These are phyloP conservation scores for Isatis lusitanica DNA, from an alignment of 441 rosid species.

Conservation along the genomic window DNA sequence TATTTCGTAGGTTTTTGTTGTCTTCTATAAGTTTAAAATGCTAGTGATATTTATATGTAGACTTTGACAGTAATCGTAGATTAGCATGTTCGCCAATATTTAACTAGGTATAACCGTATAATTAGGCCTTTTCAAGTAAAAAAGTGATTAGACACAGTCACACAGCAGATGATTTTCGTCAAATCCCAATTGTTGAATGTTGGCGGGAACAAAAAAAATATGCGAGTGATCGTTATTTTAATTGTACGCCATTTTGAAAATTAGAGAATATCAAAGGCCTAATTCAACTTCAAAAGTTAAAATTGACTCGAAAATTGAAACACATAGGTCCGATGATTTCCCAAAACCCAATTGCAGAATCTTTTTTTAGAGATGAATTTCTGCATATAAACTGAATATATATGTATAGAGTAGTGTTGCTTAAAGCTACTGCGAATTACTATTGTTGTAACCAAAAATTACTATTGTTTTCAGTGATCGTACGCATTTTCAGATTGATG, in stretches of 20 bases:
- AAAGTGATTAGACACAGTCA: neutral
- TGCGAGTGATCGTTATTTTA: neutral
- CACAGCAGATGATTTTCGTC: neutral
- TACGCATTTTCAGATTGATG: slow-evolving; percentile 22
- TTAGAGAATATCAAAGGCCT: neutral
- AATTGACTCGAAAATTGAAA: slow-evolving; percentile 16
- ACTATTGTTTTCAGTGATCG: slow-evolving; percentile 8
- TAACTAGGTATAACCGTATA: too few relatives aligned
- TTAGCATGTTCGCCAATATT: slow-evolving; percentile 30
- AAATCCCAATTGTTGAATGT: neutral
- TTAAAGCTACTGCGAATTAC: neutral
- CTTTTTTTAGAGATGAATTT: neutral
- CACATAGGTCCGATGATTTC: slow-evolving; percentile 19
- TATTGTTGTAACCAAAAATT: neutral
- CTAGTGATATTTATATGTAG: neutral
- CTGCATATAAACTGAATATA: neutral
- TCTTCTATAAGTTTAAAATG: slow-evolving; percentile 10
- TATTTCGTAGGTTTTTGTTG: neutral
- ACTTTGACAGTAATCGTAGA: slow-evolving; percentile 11
- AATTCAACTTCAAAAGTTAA: neutral
- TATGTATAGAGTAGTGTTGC: neutral
- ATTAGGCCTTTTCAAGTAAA: neutral
- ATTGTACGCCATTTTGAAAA: neutral
- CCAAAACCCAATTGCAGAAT: slow-evolving; percentile 17
- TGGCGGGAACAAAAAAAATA: neutral